These are phyloP conservation scores for Sanguinoderma infundibulare DNA, from an alignment of 1,284 basidiomycete species.

Conservation along the genomic window DNA sequence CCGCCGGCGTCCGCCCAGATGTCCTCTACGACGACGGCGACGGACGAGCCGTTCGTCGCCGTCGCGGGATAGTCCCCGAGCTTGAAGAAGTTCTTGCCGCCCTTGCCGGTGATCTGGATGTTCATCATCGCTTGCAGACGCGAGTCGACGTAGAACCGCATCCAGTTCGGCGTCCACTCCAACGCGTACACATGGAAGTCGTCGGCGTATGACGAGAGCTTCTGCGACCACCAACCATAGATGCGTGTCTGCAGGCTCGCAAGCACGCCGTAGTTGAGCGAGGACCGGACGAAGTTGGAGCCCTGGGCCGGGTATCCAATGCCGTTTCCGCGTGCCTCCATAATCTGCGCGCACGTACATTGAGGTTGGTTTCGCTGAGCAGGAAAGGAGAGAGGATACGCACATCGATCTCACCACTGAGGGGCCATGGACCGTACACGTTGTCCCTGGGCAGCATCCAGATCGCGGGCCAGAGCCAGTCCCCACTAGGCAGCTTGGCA, in stretches of 20 bases:
- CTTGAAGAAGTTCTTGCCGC: slow-evolving; percentile 45
- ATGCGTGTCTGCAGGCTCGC: slow-evolving; percentile 54
- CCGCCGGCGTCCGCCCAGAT: slow-evolving; percentile 51
- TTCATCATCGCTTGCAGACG: slow-evolving; percentile 56
- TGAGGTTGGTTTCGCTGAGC: not conserved
- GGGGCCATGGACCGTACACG: slow-evolving; percentile 78
- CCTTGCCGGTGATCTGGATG: slow-evolving; percentile 41
- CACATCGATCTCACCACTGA: slow-evolving; percentile 76
- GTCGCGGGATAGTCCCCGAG: slow-evolving; percentile 40
- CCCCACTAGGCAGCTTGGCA: slow-evolving; percentile 46
- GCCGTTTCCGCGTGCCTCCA: slow-evolving; percentile 73
- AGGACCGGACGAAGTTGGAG: slow-evolving; percentile 72
- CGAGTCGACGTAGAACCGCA: slow-evolving; percentile 60
- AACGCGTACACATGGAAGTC: slow-evolving; percentile 77
- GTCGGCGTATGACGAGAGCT: slow-evolving; percentile 63
- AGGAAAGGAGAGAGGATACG: slow-evolving; percentile 20
- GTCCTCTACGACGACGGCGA: slow-evolving; percentile 51
- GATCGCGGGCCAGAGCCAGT: slow-evolving; percentile 86
- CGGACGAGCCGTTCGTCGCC: slow-evolving; percentile 49
- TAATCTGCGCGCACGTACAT: slow-evolving; percentile 50
- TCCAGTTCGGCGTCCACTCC: slow-evolving; percentile 79
- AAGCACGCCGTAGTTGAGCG: slow-evolving; percentile 80
- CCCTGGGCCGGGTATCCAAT: slow-evolving; percentile 67
- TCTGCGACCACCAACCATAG: slow-evolving; percentile 75
- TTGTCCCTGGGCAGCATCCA: slow-evolving; percentile 80